Evolutionary conservation across 2,329 filamentous ascomycete species (phyloP), one percentile per base, ranked within the genome.

Genomic region (Colletotrichum somersetense): DNA sequence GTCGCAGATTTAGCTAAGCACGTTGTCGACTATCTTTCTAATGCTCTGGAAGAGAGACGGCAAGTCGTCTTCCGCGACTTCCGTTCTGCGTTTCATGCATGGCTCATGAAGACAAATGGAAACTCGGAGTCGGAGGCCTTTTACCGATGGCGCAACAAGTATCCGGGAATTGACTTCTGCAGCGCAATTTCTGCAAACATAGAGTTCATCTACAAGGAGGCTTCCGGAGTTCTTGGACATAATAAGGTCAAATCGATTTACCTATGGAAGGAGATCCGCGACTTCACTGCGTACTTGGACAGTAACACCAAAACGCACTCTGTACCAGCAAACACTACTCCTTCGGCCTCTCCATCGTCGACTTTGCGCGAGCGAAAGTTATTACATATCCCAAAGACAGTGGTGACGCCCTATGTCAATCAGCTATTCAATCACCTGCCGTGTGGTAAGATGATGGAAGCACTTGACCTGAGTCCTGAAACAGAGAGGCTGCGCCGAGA

Each of bases 361-460:
- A 35, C 52, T 10, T n/a, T 42, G 12, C 35, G 18, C 6, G 59
- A 14, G 26, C 6, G 10, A 16, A 6, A 66, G 5, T 3, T 33
- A 4, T 16, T 7, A 4, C 20, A 35, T 8, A 72, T 78, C 6
- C 72, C 78, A 0, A 78, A 78, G 4, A 96, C 93, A 0, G 81
- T 93, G 0, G 91, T 95, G 0, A 96, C 94, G 0, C 89, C 91
- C 0, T 93, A 92, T 67, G 88, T 92, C 0, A 87, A 89, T 72
- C 77, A 88, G 3, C 88, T 88, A 66, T 96, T 96, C 74, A 82
- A 84, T 3, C 81, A 91, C 26, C 86, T 94, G 78, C 87, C 87
- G 5, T 92, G 91, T 75, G 88, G 84, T 0, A 78, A 83, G 2
- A 81, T 87, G 2, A 81, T 94, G 7, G 80, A 85, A 65, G 72